A percentile compares a stretch with the other conserved stretches of the same genome.
phyloP scores from a whole-genome alignment of 768 basidiomycete genomes.

The Trametes villosa region DNA sequence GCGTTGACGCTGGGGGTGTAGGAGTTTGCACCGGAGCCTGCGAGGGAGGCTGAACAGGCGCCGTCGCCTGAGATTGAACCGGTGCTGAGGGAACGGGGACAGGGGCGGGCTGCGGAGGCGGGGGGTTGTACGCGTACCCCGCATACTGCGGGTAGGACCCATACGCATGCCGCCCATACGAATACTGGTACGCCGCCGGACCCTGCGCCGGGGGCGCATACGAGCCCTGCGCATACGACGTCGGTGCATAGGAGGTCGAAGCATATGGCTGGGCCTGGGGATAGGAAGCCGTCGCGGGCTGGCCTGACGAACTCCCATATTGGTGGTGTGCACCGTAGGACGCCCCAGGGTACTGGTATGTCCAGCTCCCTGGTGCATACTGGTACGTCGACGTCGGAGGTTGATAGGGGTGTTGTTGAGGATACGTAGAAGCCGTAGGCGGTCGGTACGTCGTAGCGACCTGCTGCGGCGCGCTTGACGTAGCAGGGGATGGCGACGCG shows the following conservation, averaged over 20 bases:
- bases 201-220: background rate
- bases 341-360: conserved; percentile 34
- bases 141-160: conserved; percentile 1
- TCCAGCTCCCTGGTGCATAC: conserved; percentile 37
- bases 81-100: background rate
- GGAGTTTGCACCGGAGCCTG: no score
- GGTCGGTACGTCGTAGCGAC: conserved; percentile 27
- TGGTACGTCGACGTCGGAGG: conserved; percentile 17
- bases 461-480: conserved; percentile 22
- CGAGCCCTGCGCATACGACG: background rate
- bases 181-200: conserved; percentile 8
- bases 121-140: background rate
- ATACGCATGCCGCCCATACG: background rate
- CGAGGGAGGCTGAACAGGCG: background rate
- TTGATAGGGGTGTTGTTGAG: conserved; percentile 1
- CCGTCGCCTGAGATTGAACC: background rate
- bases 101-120: background rate
- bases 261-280: background rate
- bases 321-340: conserved; percentile 23
- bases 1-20: no score
- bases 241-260: background rate
- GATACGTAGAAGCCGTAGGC: conserved; percentile 5
- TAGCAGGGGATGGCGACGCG: background rate
- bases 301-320: conserved; percentile 23
- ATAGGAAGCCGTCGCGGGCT: conserved; percentile 8